phyloP scores from a whole-genome alignment of 2,329 filamentous ascomycete genomes.

The Curvularia eragrostidis region DNA sequence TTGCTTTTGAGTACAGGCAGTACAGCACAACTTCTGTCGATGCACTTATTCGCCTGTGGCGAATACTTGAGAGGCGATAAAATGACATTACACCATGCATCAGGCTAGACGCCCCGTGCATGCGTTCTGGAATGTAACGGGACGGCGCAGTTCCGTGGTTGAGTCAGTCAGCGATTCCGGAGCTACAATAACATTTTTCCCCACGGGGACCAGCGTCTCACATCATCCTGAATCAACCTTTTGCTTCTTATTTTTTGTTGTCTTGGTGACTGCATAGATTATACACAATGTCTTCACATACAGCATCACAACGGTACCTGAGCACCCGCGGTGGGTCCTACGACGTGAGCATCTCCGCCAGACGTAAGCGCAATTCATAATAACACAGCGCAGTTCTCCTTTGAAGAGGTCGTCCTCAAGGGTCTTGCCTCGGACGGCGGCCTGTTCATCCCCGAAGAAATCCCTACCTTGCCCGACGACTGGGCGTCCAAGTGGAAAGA shows the following conservation, averaged over 20 bases:
- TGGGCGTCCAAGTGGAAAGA: slow-evolving; percentile 77
- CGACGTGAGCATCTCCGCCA: slow-evolving; percentile 56
- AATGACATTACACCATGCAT: not conserved
- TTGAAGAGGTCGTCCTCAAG: slow-evolving; percentile 90
- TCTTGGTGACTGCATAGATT: slow-evolving; percentile 12
- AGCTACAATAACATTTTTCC: slow-evolving; percentile 35
- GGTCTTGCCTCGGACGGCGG: slow-evolving; percentile 86
- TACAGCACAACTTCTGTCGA: slow-evolving; percentile 1
- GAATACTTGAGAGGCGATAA: no score
- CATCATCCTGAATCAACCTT: slow-evolving; percentile 10
- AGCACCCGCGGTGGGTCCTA: slow-evolving; percentile 69
- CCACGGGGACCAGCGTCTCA: slow-evolving; percentile 28
- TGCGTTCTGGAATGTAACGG: slow-evolving; percentile 12
- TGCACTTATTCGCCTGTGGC: not conserved
- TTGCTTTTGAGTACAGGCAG: slow-evolving; percentile 1
- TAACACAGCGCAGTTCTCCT: slow-evolving; percentile 70
- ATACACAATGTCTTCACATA: slow-evolving; percentile 53
- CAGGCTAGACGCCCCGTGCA: slow-evolving; percentile 11
- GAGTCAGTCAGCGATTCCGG: slow-evolving; percentile 39
- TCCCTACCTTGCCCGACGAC: slow-evolving; percentile 68
- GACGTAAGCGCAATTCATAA: slow-evolving; percentile 10
- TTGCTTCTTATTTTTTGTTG: slow-evolving; percentile 10
- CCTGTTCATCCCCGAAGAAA: slow-evolving; percentile 85
- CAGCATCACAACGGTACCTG: slow-evolving; percentile 66
- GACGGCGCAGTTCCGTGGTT: slow-evolving; percentile 14